Evolutionary conservation across 2,329 filamentous ascomycete species (phyloP).

Genomic region (Atkinsonella hypoxylon): DNA sequence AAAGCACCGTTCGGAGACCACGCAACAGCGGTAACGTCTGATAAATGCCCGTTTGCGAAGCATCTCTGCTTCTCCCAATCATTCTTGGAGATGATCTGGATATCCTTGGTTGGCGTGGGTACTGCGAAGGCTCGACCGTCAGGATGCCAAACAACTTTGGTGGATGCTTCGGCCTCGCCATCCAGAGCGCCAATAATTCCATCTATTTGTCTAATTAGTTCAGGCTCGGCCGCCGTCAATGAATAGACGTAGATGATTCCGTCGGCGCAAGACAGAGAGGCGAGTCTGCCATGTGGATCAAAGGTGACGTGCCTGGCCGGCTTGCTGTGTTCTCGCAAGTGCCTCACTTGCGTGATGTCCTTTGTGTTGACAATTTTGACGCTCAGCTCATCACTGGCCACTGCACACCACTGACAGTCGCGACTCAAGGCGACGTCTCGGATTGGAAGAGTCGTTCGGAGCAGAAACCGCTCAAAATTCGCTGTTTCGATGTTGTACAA

Average conservation of each 20-base stretch:
- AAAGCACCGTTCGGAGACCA: constrained; percentile 95
- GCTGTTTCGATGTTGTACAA: constrained; percentile 72
- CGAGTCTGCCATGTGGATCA: constrained; percentile 63
- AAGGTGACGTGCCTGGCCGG: constrained; percentile 89
- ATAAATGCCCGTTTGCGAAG: constrained; percentile 70
- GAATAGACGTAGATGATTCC: constrained; percentile 87
- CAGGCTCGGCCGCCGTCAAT: constrained; percentile 62
- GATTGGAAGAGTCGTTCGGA: constrained; percentile 74
- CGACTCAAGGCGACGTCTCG: constrained; percentile 74
- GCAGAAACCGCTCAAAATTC: constrained; percentile 67
- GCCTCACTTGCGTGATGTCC: constrained; percentile 65
- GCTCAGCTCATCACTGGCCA: constrained; percentile 90
- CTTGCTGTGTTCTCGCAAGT: constrained; percentile 71
- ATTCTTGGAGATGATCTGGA: constrained; percentile 75
- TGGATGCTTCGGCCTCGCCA: constrained; percentile 58
- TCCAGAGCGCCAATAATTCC: constrained; percentile 74
- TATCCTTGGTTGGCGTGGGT: constrained; percentile 68
- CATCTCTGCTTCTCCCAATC: constrained; percentile 80
- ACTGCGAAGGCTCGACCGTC: constrained; percentile 85
- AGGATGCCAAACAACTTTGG: constrained; percentile 78
- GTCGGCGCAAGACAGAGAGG: constrained; percentile 78
- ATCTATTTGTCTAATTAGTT: constrained; percentile 72
- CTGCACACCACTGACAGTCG: constrained; percentile 78
- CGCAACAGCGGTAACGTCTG: constrained; percentile 72
- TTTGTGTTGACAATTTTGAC: constrained; percentile 79